Base-by-base conservation (phyloP, 1,284 basidiomycete genomes). In the Tremellales sp. region DNA sequence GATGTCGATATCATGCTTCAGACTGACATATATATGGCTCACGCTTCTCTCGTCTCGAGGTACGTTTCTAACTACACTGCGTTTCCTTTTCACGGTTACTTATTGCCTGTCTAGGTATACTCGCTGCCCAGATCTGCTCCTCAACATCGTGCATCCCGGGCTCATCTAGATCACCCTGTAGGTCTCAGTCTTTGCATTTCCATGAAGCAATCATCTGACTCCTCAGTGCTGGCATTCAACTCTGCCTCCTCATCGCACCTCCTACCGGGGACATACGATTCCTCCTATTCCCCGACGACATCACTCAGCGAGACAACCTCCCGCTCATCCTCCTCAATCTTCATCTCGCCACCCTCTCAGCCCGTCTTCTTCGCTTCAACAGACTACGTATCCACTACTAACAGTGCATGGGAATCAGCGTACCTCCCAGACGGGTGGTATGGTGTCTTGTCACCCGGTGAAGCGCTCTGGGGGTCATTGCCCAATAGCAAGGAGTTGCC, bases 371-470 rank as follows among this genome's bases (percentile, higher is more conserved):
- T 63, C 43, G 24, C 40, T 1, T 26, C 27, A 1, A 19, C 28
- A 0, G 13, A 24, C 10, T 66, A 63, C 39, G 16, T 14, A 14
- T 25, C 43, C 1, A 31, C 34, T 4, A 10, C 34, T 2, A 35
- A 26, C 14, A 58, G 57, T 56, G 22, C 22, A 8, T 63, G 59
- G 63, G 48, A 47, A 29, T 61, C 58, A 31, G 39, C 55, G 3
- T 66, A 48, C 34, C 41, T 70, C 3, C 63, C 68, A 0, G 41
- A 48, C 5, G 57, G 54, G 0, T 70, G 60, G 59, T 70, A 66
- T 36, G 65, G 52, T 2, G 24, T 60, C 1, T 22, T 62, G 6
- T 44, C 43, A 1, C 51, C 52, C 16, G 68, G 65, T 0, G 40
- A 60, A 19, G 63, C 57, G 1, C n/a, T 67, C 0, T 68, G 63